phyloP scores from a whole-genome alignment of 139 green algal species.

The Chlamydomonas schloesseri region DNA sequence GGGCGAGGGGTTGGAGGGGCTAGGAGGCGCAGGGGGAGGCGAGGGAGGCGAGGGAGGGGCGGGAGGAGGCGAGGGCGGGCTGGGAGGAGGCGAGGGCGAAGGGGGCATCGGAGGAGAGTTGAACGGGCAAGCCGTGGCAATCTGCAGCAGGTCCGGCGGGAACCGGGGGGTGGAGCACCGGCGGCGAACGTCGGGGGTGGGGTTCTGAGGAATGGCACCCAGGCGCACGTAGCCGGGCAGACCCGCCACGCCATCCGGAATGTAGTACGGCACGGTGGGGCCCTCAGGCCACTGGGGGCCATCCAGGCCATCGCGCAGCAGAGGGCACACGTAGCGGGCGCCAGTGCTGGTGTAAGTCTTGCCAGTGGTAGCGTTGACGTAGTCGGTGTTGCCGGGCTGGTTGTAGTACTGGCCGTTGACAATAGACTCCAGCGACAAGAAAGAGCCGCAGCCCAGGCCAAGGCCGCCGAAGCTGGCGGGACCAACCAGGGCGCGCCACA shows the following conservation, averaged over 20 bases:
- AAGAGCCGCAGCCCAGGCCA: not conserved
- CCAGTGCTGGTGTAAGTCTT: too few species aligned
- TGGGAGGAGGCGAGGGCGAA: not conserved
- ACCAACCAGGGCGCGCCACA: not conserved
- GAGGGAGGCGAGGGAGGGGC: not conserved
- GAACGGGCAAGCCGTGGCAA: not conserved
- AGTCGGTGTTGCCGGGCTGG: not conserved
- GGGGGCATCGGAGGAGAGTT: not conserved
- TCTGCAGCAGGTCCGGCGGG: not conserved
- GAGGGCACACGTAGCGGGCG: conserved; percentile 16
- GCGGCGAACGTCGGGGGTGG: conserved; percentile 11
- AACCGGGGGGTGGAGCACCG: not conserved
- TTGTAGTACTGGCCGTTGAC: not conserved
- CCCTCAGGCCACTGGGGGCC: conserved; percentile 6
- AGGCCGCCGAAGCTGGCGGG: not conserved
- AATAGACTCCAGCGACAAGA: conserved; percentile 9
- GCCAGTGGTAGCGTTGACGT: too few species aligned
- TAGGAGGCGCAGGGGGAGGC: not conserved
- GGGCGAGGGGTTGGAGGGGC: conserved; percentile 1
- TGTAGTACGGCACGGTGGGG: not conserved
- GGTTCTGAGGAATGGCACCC: not conserved
- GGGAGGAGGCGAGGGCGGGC: not conserved
- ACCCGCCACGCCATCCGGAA: not conserved
- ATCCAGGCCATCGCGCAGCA: not conserved
- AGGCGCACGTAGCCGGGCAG: conserved; percentile 38